Evolutionary conservation across 306 rosid species (phyloP).

Genomic region (Astragalus membranaceus): DNA sequence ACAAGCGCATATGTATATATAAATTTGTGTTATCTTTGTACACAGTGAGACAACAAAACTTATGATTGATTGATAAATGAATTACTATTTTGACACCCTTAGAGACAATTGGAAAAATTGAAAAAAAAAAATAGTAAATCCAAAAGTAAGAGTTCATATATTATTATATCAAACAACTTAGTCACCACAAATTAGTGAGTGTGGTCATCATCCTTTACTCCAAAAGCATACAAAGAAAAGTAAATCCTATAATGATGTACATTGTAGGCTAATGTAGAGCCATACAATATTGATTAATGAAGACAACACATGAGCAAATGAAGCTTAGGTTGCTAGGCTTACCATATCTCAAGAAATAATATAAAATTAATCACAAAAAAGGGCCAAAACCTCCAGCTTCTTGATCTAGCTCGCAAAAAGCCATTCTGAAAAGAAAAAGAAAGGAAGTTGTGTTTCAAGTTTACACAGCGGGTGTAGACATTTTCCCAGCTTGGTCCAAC

Average conservation of each 20-base stretch:
- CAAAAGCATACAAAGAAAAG: not conserved
- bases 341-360: not conserved
- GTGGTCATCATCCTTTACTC: constrained; percentile 4
- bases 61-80: not conserved
- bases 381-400: not conserved
- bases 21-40: too few relatives aligned
- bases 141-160: not conserved
- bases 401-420: not conserved
- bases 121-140: not conserved
- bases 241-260: constrained; percentile 23
- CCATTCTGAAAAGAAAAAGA: not conserved
- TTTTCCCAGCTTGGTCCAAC: constrained; percentile 63
- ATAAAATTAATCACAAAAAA: not conserved
- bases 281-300: not conserved
- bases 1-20: too few relatives aligned
- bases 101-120: not conserved
- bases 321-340: not conserved
- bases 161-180: not conserved
- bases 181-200: not conserved
- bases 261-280: constrained; percentile 20
- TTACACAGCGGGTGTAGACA: constrained; percentile 39
- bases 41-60: too few relatives aligned
- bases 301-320: not conserved
- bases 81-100: not conserved
- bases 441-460: not conserved